phyloP scores from a whole-genome alignment of 208 protist species.

The Crithidia thermophila region DNA sequence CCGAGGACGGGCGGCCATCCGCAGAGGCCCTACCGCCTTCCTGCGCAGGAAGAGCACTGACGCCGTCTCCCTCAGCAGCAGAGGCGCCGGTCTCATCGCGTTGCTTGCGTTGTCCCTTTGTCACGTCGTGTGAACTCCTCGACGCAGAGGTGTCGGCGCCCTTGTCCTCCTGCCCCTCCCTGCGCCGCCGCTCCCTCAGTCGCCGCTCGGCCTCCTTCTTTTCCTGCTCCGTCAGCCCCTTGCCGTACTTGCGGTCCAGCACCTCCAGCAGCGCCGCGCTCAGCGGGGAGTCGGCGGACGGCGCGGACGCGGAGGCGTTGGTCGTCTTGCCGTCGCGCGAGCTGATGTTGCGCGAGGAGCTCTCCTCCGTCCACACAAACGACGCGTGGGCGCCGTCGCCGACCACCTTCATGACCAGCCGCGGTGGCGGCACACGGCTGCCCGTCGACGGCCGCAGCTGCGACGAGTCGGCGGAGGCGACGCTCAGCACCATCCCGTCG shows the following conservation, averaged over 20 bases:
- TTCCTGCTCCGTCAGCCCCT: constrained; percentile 35
- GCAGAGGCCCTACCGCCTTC: no score
- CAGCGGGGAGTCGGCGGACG: background rate
- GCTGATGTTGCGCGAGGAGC: background rate
- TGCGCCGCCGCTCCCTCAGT: constrained; percentile 31
- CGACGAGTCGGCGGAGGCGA: background rate
- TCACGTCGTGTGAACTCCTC: no score
- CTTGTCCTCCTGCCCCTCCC: constrained; percentile 13
- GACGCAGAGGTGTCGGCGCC: no score
- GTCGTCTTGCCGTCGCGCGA: background rate
- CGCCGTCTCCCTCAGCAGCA: no score
- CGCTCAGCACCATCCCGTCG: background rate
- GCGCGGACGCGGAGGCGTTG: background rate
- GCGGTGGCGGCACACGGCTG: background rate
- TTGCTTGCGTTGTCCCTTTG: no score
- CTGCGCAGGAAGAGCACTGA: no score
- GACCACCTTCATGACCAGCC: constrained; percentile 15
- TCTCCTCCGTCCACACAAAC: constrained; percentile 14
- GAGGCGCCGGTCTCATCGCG: no score
- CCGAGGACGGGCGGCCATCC: no score
- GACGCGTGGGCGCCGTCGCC: background rate
- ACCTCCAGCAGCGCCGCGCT: constrained; percentile 17
- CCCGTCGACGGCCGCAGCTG: background rate
- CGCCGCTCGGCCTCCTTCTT: constrained; percentile 28
- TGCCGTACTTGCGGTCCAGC: constrained; percentile 45